Conservation (phyloP, 1,284 basidiomycete species). For the Flammula alnicola region DNA sequence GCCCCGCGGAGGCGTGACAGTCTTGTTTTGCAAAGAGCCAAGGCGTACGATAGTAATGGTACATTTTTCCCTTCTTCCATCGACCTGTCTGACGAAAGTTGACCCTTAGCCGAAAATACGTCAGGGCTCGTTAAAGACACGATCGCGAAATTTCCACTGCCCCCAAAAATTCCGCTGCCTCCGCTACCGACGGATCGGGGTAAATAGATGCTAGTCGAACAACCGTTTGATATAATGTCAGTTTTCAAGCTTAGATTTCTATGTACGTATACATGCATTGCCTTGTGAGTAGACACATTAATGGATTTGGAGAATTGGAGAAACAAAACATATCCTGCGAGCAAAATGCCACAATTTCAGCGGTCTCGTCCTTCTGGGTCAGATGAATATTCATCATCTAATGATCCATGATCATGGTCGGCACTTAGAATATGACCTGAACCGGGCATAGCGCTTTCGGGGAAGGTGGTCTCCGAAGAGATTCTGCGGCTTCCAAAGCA, state of each 20-base stretch:
- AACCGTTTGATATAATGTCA: neutral
- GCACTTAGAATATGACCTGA: constrained; percentile 33
- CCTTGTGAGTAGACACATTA: neutral
- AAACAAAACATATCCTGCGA: neutral
- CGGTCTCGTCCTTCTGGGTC: neutral
- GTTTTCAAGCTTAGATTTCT: neutral
- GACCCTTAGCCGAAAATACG: constrained; percentile 11
- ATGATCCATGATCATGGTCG: constrained; percentile 23
- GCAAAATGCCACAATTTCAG: neutral
- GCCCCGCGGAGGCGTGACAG: constrained; percentile 44
- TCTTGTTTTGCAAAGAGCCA: constrained; percentile 54
- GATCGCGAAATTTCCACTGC: constrained; percentile 43
- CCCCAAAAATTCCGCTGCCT: constrained; percentile 43
- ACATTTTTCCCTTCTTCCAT: constrained; percentile 12
- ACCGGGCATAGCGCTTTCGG: constrained; percentile 33
- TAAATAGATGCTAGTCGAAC: neutral
- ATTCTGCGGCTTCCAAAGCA: constrained; percentile 4
- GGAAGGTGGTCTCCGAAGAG: constrained; percentile 9
- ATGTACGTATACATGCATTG: too few relatives aligned
- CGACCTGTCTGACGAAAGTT: constrained; percentile 1
- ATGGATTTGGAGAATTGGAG: neutral
- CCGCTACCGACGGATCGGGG: constrained; percentile 24
- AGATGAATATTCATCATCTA: constrained; percentile 25
- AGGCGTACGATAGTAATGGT: constrained; percentile 37
- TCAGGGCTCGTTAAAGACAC: constrained; percentile 25